Percentiles rank a stretch among this genome's conserved stretches.
Evolutionary conservation across 2,329 filamentous ascomycete species (phyloP).

Genomic region (Fusarium phyllophilum): DNA sequence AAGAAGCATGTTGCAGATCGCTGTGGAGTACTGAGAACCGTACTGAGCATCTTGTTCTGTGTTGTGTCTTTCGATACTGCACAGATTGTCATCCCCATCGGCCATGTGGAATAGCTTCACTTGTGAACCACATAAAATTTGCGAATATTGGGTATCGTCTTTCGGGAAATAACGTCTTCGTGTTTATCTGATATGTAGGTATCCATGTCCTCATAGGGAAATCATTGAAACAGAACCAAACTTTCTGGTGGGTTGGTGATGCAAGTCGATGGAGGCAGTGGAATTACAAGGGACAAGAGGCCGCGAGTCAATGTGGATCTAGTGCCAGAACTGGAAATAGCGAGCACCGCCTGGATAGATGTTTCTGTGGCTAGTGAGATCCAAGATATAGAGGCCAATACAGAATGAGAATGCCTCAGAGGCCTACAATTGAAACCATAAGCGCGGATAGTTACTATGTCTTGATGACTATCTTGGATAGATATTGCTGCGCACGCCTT

Average conservation of each 20-base stretch:
- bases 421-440: conserved; percentile 22
- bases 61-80: not conserved
- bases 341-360: conserved; percentile 17
- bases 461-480: not conserved
- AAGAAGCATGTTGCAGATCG: conserved; percentile 28
- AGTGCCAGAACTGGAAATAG: conserved; percentile 32
- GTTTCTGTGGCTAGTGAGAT: conserved; percentile 27
- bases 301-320: conserved; percentile 37
- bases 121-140: conserved; percentile 2
- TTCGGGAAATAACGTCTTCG: not conserved
- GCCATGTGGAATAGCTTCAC: not conserved
- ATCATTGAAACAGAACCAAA: conserved; percentile 30
- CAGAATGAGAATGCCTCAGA: not conserved
- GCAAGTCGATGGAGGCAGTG: conserved; percentile 28
- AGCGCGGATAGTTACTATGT: conserved; percentile 9
- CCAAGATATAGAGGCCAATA: not conserved
- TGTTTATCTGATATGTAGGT: not conserved
- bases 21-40: conserved; percentile 16
- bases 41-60: conserved; percentile 7
- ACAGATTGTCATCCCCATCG: not conserved
- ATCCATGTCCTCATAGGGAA: not conserved
- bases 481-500: conserved; percentile 20
- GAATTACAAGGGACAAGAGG: conserved; percentile 39
- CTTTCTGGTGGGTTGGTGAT: conserved; percentile 24
- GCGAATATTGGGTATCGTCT: not conserved